Conservation (phyloP, 352 stramenopile genomes). For the Globisporangium irregulare region DNA sequence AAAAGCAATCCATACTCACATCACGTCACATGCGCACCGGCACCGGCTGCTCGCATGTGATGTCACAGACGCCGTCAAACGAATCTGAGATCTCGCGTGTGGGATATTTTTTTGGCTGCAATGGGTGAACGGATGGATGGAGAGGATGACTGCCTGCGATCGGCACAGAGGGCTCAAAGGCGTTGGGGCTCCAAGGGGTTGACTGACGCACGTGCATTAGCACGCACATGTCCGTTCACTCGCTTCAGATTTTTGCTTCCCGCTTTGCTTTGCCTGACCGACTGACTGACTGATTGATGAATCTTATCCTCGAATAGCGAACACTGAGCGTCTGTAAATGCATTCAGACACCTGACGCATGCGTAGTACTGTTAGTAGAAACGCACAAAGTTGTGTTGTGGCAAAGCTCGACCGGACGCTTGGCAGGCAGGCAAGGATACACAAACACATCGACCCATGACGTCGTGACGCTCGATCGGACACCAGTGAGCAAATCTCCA, state of each 20-base stretch:
- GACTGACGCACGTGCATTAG: background rate
- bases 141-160: too few relatives aligned
- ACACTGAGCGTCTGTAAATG: background rate
- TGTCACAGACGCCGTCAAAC: background rate
- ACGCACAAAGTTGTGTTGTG: background rate
- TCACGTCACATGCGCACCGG: background rate
- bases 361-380: background rate
- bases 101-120: background rate
- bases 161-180: too few relatives aligned
- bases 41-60: background rate
- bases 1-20: background rate
- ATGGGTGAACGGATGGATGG: background rate
- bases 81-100: background rate
- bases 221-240: background rate
- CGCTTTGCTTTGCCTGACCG: background rate
- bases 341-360: background rate
- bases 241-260: background rate
- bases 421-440: background rate
- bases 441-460: background rate
- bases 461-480: background rate
- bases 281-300: background rate
- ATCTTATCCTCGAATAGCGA: background rate
- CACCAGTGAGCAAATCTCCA: background rate
- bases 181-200: too few relatives aligned
- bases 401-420: background rate